Evolutionary conservation across 139 green algal species (phyloP).

Genomic region (Bryopsis sp.): DNA sequence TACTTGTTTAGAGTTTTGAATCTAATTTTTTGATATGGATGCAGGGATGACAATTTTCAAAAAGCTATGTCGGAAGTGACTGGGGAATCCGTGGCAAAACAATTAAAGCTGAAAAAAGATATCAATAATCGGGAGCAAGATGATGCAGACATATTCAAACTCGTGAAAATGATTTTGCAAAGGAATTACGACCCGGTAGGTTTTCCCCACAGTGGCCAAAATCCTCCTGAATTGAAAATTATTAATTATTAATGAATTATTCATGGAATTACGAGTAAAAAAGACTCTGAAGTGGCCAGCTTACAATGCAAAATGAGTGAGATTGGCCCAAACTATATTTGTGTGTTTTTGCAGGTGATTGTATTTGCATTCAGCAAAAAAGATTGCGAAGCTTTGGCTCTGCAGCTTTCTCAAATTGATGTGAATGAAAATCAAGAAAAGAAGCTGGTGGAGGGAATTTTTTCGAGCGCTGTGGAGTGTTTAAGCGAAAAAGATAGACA

Average conservation of each 20-base stretch:
- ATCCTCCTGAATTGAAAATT: no score
- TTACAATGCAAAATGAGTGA: no score
- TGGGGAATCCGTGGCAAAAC: neutral
- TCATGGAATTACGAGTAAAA: no score
- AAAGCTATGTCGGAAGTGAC: neutral
- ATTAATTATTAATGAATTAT: no score
- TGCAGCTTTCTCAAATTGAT: constrained; percentile 26
- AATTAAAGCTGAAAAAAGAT: constrained; percentile 7
- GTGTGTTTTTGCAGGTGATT: constrained; percentile 26
- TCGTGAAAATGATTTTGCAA: constrained; percentile 83
- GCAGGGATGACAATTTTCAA: constrained; percentile 16
- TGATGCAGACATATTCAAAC: constrained; percentile 77
- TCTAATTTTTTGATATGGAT: no score
- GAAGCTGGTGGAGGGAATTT: constrained; percentile 23
- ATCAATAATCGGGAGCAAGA: constrained; percentile 19
- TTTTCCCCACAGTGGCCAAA: no score
- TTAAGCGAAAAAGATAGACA: constrained; percentile 71
- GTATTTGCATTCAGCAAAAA: constrained; percentile 51
- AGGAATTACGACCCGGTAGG: constrained; percentile 70
- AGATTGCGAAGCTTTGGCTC: constrained; percentile 34
- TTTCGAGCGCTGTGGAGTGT: constrained; percentile 57
- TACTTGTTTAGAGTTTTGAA: no score
- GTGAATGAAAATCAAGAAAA: constrained; percentile 27
- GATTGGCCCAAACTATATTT: no score
- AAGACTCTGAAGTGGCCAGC: no score